Percentiles rank a stretch among this genome's conserved stretches.
Conservation (phyloP, 1,284 basidiomycete species). For the Neotropicomus parvogracilis region DNA sequence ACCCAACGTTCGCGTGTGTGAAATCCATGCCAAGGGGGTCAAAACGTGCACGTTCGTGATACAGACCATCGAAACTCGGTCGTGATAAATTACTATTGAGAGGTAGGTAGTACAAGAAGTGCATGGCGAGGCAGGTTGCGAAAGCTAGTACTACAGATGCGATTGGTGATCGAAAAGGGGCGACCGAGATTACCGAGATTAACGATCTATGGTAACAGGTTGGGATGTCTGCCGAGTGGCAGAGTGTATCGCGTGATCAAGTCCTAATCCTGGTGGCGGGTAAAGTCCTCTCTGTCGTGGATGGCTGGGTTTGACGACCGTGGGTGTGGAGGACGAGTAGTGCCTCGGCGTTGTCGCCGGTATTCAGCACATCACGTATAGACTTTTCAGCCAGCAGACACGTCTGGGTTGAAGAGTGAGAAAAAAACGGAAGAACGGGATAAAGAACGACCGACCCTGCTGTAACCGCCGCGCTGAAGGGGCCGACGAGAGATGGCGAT, state of each 20-base stretch:
- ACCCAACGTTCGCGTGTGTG: too few species aligned
- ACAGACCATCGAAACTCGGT: not conserved
- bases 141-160: constrained; percentile 29
- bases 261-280: constrained; percentile 24
- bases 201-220: constrained; percentile 11
- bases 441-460: constrained; percentile 50
- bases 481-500: constrained; percentile 64
- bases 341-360: constrained; percentile 58
- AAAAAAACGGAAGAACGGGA: not conserved
- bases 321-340: constrained; percentile 58
- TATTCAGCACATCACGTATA: constrained; percentile 62
- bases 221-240: not conserved
- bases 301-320: constrained; percentile 8
- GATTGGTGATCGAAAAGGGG: not conserved
- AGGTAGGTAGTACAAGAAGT: constrained; percentile 21
- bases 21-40: too few species aligned
- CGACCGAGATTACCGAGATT: constrained; percentile 10
- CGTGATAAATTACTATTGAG: constrained; percentile 24
- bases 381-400: constrained; percentile 68
- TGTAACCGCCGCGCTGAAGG: constrained; percentile 67
- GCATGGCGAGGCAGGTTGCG: constrained; percentile 17
- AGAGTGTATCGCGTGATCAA: constrained; percentile 13
- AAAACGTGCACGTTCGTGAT: constrained; percentile 10
- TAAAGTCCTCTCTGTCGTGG: constrained; percentile 19
- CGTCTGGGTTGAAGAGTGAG: constrained; percentile 41